These are phyloP conservation scores for Backusella mclennaniae DNA, from an alignment of 192 early-diverging fungal genomes.

Conservation along the genomic window DNA sequence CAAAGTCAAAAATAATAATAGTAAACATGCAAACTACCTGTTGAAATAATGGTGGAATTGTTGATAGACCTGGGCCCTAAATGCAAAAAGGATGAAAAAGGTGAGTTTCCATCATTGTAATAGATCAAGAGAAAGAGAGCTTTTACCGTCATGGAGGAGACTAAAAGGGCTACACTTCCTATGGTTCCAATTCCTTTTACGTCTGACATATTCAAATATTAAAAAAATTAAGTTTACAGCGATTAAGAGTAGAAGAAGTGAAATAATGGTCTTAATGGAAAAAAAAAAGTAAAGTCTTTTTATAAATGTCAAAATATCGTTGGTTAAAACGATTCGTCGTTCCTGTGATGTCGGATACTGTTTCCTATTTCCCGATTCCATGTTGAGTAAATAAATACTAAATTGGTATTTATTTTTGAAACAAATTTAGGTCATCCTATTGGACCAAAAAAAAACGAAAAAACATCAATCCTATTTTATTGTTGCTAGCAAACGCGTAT, in stretches of 20 bases:
- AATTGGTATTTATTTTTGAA: constrained; percentile 6
- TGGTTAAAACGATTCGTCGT: not conserved
- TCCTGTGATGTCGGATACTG: not conserved
- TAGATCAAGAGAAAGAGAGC: not conserved
- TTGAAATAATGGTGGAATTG: constrained; percentile 57
- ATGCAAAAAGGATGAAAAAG: not conserved
- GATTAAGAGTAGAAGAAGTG: not conserved
- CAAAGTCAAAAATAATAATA: not conserved
- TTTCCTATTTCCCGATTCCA: constrained; percentile 6
- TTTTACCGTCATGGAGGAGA: constrained; percentile 33
- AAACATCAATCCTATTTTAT: not conserved
- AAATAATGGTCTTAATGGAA: not conserved
- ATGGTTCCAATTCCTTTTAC: constrained; percentile 20
- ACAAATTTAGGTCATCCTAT: not conserved
- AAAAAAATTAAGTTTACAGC: not conserved
- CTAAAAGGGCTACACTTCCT: constrained; percentile 25
- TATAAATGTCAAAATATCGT: not conserved
- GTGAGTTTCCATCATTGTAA: not conserved
- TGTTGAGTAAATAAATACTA: constrained; percentile 9
- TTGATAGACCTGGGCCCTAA: constrained; percentile 31
- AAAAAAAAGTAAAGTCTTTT: not conserved
- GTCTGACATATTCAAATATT: not conserved
- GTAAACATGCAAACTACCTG: constrained; percentile 52
- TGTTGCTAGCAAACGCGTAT: not conserved
- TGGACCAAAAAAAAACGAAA: not conserved